A percentile compares a stretch with the other conserved stretches of the same genome.
These are phyloP conservation scores for Epithemia pelagica DNA, from an alignment of 108 stramenopile species.

Conservation along the genomic window DNA sequence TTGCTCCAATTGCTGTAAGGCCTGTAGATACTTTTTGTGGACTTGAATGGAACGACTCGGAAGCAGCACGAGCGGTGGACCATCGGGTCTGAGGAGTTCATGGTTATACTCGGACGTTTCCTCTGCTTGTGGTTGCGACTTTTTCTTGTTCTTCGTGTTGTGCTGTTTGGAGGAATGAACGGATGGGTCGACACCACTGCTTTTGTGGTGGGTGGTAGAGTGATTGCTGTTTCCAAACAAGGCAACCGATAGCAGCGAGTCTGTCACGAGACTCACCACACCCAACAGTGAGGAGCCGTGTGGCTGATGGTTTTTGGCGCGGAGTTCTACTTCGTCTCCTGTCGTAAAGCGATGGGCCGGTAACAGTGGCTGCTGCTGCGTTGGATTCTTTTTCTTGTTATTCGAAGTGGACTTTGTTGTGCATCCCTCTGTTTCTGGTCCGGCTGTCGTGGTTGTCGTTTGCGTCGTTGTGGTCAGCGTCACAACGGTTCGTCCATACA, in stretches of 20 bases:
- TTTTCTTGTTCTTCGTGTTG: constrained; percentile 27
- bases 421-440: neutral
- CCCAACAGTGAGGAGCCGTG: constrained; percentile 26
- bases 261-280: constrained; percentile 60
- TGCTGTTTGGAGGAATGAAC: too few relatives aligned
- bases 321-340: constrained; percentile 83
- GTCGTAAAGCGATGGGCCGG: constrained; percentile 77
- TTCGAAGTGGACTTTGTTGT: neutral
- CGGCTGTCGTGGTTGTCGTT: neutral
- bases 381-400: too few relatives aligned
- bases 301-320: constrained; percentile 29
- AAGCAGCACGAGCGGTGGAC: constrained; percentile 54
- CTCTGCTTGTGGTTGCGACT: constrained; percentile 27
- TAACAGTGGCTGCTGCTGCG: constrained; percentile 16
- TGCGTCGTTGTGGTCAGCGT: constrained; percentile 17
- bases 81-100: too few relatives aligned
- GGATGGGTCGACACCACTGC: neutral
- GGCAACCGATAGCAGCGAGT: constrained; percentile 59
- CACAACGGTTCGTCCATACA: constrained; percentile 80
- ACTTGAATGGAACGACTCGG: constrained; percentile 70
- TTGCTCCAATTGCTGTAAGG: constrained; percentile 55
- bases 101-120: constrained; percentile 19
- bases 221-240: constrained; percentile 31
- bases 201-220: neutral
- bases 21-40: constrained; percentile 53